Percentiles rank a stretch among this genome's conserved stretches.
phyloP scores from a whole-genome alignment of 305 asterid species.

The Petunia hybrid region DNA sequence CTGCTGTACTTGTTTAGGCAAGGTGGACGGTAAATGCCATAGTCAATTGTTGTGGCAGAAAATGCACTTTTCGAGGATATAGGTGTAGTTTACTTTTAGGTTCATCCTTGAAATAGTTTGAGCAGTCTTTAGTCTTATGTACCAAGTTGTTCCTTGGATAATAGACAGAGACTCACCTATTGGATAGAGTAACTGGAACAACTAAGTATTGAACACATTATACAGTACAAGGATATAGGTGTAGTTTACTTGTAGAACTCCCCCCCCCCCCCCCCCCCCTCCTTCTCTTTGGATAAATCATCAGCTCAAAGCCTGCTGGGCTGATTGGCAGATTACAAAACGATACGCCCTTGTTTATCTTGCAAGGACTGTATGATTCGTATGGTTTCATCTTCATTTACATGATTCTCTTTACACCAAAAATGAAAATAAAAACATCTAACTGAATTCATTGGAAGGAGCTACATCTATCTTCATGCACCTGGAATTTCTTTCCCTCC shows the following conservation, averaged over 20 bases:
- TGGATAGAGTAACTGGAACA: slow-evolving; percentile 7
- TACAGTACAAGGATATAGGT: neutral
- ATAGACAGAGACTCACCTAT: neutral
- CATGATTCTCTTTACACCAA: too few species aligned
- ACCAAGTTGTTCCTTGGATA: slow-evolving; percentile 11
- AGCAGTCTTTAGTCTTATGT: slow-evolving; percentile 13
- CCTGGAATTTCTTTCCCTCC: too few species aligned
- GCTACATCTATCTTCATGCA: too few species aligned
- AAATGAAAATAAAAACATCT: too few species aligned
- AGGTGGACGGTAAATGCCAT: neutral
- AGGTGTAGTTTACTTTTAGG: neutral
- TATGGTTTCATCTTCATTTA: too few species aligned
- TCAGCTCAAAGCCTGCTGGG: too few species aligned
- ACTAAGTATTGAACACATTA: slow-evolving; percentile 1
- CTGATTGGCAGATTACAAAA: too few species aligned
- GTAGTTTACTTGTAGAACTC: neutral
- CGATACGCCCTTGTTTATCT: too few species aligned
- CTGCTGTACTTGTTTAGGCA: neutral
- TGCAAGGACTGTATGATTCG: too few species aligned
- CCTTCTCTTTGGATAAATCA: too few species aligned
- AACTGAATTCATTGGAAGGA: too few species aligned
- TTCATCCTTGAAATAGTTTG: slow-evolving; percentile 12
- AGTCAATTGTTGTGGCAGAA: slow-evolving; percentile 9
- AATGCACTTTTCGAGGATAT: slow-evolving; percentile 2
- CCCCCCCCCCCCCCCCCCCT: too few species aligned